Base-by-base conservation (phyloP, 345 rosid genomes). In the thale cress (Arabidopsis thaliana) region DNA sequence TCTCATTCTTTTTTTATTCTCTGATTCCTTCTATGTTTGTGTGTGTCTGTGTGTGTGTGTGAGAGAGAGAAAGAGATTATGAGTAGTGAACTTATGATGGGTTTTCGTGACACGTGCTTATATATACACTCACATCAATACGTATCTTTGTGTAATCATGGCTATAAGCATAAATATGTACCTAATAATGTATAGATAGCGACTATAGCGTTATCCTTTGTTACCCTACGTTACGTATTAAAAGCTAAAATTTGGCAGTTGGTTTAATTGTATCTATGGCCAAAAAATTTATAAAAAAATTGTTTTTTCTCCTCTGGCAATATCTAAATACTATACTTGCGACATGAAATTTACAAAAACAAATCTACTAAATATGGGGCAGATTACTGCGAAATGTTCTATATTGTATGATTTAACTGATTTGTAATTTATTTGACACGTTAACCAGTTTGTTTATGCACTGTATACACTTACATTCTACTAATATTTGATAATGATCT, bases 1-100 rank as follows among this genome's bases (percentile, higher is more conserved):
- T 53, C 69, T 74, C 83, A 66, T 77, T 41, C 6, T 59, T 49
- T n/a, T 42, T 6, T 16, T 9, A 16, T 56, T 63, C 38, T 72
- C 42, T 37, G 42, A 11, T 7, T 30, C 2, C 0, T 38, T 14
- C 9, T 60, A 25, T 61, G 10, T 46, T 6, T 30, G 20, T 16
- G 30, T 28, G 32, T 28, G 30, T 28, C 4, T 33, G 20, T 38
- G 8, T 41, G 48, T 40, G 36, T 63, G 12, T 14, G 30, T 22
- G 66, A 44, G n/a, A 40, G 50, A 49, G 63, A 73, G 25, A 23
- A 4, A 72, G 46, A 64, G 48, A 32, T 14, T 37, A 44, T 40
- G 50, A 61, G 33, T 30, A 72, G 41, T 72, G 49, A 25, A 23
- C 8, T 49, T 46, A 10, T 33, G 8, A 23, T 50, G 32, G 14